Evolutionary conservation across 1,284 basidiomycete species (phyloP), one percentile per base, ranked within the genome.

Genomic region (Pascua sp.): DNA sequence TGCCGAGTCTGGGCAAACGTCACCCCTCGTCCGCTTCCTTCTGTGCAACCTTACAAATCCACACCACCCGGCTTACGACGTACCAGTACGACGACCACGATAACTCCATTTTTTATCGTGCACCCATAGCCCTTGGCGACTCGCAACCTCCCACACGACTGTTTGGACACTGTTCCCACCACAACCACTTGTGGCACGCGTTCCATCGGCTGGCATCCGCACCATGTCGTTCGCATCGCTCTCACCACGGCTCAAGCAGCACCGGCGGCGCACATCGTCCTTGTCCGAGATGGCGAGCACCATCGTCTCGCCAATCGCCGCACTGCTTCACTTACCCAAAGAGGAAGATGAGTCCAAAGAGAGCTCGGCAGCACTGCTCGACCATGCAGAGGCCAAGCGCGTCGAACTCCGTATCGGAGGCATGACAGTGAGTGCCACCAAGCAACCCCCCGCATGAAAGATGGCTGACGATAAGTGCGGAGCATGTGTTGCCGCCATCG

Each of bases 401-500:
- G 77, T 76, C 44, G 77, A 77, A 59, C 67, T 78, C 50, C 64
- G 69, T 40, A 66, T 77, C n/a, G 76, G 75, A 24, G 75, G 73
- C 17, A 75, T 77, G 75, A 77, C 73, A 2, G 73, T 76, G 57
- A 65, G 73, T 67, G 53, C 17, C 43, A 46, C 13, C 13, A 24
- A 46, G 13, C 43, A 38, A 42, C 18, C 32, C 11, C 18, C 16
- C 38, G 46, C 24, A 40, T 5, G n/a, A n/a, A n/a, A n/a, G n/a
- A n/a, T 11, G n/a, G 47, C 51, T 56, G 37, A 56, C 52, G 54
- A 51, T 64, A n/a, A 79, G 63, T 80, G 78, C 58, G 78, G 79
- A 5, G 79, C 79, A 8, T 80, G 79, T 56, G 79, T 80, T 5
- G 78, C 79, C 1, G 86, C 91, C n/a, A 98, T 98, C 64, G 96